Evolutionary conservation across 306 rosid genomes (phyloP).

Genomic region (Begonia fuchsioides): DNA sequence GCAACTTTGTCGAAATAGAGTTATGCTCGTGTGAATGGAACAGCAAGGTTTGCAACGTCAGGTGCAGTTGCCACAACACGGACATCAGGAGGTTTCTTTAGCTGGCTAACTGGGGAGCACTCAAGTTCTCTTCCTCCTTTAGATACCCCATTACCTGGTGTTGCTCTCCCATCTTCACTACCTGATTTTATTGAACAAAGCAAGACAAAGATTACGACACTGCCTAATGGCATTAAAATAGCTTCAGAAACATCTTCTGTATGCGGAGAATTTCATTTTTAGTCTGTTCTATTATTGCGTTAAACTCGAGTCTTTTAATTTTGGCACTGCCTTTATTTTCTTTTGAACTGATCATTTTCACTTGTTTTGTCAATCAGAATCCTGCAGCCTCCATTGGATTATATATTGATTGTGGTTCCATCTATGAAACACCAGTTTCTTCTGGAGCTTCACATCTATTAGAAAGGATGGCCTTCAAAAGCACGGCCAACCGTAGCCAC

Average conservation of each 20-base stretch:
- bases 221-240: constrained; percentile 61
- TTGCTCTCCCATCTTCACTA: constrained; percentile 43
- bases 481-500: constrained; percentile 88
- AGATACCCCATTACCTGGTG: constrained; percentile 42
- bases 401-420: constrained; percentile 79
- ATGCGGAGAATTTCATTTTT: constrained; percentile 14
- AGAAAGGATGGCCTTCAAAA: constrained; percentile 92
- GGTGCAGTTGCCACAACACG: constrained; percentile 39
- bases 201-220: constrained; percentile 67
- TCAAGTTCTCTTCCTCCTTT: constrained; percentile 47
- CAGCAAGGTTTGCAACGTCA: constrained; percentile 44
- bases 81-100: constrained; percentile 49
- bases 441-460: constrained; percentile 87
- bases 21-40: constrained; percentile 30
- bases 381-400: constrained; percentile 87
- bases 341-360: constrained; percentile 9
- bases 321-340: constrained; percentile 3
- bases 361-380: constrained; percentile 35
- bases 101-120: constrained; percentile 64
- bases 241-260: constrained; percentile 69
- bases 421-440: constrained; percentile 59
- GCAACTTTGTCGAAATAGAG: neutral
- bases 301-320: neutral
- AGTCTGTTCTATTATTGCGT: neutral
- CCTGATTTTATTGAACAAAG: constrained; percentile 64